These are phyloP conservation scores for Clohesyomyces aquaticus DNA, from an alignment of 495 filamentous ascomycete species.

Conservation along the genomic window DNA sequence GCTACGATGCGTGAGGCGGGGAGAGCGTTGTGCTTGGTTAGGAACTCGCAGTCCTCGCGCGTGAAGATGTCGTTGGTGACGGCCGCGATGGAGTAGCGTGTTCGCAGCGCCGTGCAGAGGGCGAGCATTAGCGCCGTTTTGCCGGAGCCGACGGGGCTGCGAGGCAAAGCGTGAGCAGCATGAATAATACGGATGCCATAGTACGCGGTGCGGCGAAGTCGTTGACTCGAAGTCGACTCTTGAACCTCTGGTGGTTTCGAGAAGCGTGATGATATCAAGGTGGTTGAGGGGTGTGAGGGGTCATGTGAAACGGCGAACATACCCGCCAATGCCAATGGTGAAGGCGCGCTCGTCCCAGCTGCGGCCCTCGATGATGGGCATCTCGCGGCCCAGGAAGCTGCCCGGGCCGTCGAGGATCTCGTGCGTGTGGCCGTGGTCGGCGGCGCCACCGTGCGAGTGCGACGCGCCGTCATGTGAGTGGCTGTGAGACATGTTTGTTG, in stretches of 20 bases:
- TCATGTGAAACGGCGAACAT: constrained; percentile 45
- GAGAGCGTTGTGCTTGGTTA: constrained; percentile 82
- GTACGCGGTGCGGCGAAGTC: too few species aligned
- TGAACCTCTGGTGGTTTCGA: background rate
- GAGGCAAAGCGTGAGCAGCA: constrained; percentile 1
- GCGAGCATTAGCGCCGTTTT: constrained; percentile 96
- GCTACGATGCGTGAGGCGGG: constrained; percentile 81
- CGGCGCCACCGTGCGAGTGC: constrained; percentile 53
- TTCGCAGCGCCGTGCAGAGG: constrained; percentile 77
- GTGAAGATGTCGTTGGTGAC: constrained; percentile 99
- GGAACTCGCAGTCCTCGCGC: constrained; percentile 93
- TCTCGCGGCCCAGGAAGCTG: constrained; percentile 86
- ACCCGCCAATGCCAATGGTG: constrained; percentile 97
- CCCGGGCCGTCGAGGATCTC: constrained; percentile 95
- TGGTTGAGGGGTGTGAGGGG: background rate
- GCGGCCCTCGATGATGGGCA: constrained; percentile 85
- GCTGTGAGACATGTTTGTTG: constrained; percentile 43
- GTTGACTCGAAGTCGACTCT: too few species aligned
- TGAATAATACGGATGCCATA: too few species aligned
- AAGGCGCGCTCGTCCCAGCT: constrained; percentile 91
- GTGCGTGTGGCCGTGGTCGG: constrained; percentile 90
- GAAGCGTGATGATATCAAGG: background rate
- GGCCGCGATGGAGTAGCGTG: constrained; percentile 81
- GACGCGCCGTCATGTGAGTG: constrained; percentile 60
- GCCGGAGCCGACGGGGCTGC: constrained; percentile 91